Conservation (phyloP, 192 early-diverging fungal species). For the Mortierella hygrophila region DNA sequence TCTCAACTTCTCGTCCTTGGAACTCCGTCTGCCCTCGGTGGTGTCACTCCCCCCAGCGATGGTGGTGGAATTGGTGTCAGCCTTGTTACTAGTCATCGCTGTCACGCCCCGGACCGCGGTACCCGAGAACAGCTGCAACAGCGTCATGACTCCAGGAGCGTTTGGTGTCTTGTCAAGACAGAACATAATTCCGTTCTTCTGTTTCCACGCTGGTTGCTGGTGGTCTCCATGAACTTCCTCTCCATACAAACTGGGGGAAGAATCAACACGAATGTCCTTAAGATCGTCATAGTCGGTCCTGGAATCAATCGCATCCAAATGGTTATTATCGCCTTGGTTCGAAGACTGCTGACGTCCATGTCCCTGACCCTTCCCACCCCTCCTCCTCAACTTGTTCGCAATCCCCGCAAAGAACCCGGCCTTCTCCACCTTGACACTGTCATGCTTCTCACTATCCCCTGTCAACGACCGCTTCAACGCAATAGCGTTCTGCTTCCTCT, state of each 20-base stretch:
- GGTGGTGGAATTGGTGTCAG: background rate
- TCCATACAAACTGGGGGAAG: background rate
- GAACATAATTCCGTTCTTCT: conserved; percentile 48
- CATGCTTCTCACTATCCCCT: background rate
- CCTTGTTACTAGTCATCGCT: background rate
- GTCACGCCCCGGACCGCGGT: background rate
- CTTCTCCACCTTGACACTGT: background rate
- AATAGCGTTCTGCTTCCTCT: conserved; percentile 16
- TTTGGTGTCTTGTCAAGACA: conserved; percentile 52
- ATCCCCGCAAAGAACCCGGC: conserved; percentile 19
- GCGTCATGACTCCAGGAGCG: conserved; percentile 49
- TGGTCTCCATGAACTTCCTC: background rate
- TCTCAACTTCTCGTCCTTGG: background rate
- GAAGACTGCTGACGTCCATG: background rate
- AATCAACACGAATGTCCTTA: conserved; percentile 18
- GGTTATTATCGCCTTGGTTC: background rate
- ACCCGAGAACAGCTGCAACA: conserved; percentile 50
- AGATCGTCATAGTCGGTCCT: conserved; percentile 30
- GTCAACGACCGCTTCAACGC: conserved; percentile 2
- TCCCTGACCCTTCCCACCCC: background rate
- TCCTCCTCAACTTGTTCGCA: background rate
- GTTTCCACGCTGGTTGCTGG: background rate
- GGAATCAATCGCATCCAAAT: background rate
- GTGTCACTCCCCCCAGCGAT: background rate
- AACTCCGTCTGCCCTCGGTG: background rate